A percentile compares a stretch with the other conserved stretches of the same genome.
These are phyloP conservation scores for Eucalyptus erythrocorys DNA, from an alignment of 345 rosid species.

Conservation along the genomic window DNA sequence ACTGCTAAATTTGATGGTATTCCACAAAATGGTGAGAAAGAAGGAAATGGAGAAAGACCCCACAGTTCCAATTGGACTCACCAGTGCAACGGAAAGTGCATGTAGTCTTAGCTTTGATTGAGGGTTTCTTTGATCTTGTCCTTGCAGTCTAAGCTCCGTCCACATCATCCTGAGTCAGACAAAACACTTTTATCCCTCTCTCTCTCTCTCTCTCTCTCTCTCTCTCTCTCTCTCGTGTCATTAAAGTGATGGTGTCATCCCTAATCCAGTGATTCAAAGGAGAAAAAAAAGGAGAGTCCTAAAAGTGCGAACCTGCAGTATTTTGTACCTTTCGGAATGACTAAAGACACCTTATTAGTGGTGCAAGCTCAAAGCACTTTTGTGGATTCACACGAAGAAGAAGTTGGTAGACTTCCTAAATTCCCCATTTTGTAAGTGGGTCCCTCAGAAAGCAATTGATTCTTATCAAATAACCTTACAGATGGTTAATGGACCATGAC, in stretches of 20 bases:
- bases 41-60: background rate
- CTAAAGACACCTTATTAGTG: slow-evolving; percentile 2
- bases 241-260: slow-evolving; percentile 16
- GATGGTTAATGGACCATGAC: background rate
- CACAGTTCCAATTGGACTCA: background rate
- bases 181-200: slow-evolving; percentile 21
- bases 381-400: slow-evolving; percentile 9
- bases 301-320: slow-evolving; percentile 6
- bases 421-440: background rate
- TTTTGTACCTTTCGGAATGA: background rate
- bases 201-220: background rate
- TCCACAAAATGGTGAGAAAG: background rate
- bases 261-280: background rate
- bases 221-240: background rate
- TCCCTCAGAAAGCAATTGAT: background rate
- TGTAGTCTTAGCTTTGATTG: background rate
- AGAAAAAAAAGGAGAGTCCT: background rate
- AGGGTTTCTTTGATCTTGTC: background rate
- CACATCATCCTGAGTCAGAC: slow-evolving; percentile 47
- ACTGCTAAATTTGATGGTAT: background rate
- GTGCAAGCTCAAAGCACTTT: background rate
- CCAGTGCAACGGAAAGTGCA: background rate
- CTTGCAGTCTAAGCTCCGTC: slow-evolving; percentile 2
- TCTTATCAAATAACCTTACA: background rate
- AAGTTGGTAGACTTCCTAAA: background rate